A percentile compares a stretch with the other conserved stretches of the same genome.
Conservation (phyloP, 2,329 filamentous ascomycete genomes). For the Epichloe coenophiala region DNA sequence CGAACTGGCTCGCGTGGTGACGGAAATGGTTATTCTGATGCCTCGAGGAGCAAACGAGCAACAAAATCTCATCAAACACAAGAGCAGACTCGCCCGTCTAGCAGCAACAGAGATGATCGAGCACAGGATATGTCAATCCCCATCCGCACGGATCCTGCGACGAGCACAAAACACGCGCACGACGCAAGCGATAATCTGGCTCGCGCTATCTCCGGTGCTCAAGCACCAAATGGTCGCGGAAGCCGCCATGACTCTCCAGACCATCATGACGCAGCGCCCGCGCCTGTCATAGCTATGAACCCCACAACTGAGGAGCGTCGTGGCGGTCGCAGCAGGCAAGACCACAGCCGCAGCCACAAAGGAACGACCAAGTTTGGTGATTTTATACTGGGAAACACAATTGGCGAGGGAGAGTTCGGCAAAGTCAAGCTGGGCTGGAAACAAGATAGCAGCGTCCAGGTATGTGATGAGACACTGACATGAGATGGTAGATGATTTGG, state of each 20-base stretch:
- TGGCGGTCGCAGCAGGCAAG: conserved; percentile 42
- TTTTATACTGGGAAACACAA: conserved; percentile 88
- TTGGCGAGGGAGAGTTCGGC: conserved; percentile 95
- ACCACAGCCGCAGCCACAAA: conserved; percentile 45
- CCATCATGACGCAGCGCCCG: conserved; percentile 30
- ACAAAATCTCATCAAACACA: conserved; percentile 14
- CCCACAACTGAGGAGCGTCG: conserved; percentile 33
- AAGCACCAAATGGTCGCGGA: conserved; percentile 17
- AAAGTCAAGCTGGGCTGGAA: conserved; percentile 99
- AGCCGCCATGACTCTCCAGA: conserved; percentile 14
- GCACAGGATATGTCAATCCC: conserved; percentile 26
- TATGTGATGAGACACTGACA: conserved; percentile 18
- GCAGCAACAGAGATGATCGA: conserved; percentile 27
- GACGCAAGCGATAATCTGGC: conserved; percentile 72
- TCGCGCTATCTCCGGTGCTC: conserved; percentile 42
- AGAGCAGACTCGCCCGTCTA: conserved; percentile 27
- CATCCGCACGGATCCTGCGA: conserved; percentile 28
- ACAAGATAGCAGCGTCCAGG: conserved; percentile 78
- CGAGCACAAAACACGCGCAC: conserved; percentile 45
- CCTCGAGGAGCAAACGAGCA: conserved; percentile 18
- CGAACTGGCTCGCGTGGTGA: conserved; percentile 22
- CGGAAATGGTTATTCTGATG: conserved; percentile 15
- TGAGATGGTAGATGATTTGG: not conserved
- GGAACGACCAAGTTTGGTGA: conserved; percentile 75
- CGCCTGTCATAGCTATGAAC: conserved; percentile 30